Evolutionary conservation across 148 eudicot genomes (phyloP).

Genomic region (Cornus florida): DNA sequence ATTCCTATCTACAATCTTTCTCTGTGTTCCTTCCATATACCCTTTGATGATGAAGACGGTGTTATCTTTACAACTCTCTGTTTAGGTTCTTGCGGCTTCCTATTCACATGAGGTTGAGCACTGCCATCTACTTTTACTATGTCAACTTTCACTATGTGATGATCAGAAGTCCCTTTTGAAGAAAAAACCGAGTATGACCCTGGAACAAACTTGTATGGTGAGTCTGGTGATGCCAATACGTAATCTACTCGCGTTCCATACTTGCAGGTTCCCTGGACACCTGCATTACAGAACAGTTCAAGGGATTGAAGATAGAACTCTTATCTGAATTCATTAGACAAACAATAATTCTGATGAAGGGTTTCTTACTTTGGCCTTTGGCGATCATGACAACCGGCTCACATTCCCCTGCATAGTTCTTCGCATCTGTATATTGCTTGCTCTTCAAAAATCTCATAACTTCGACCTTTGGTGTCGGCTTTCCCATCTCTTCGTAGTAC

Average conservation of each 20-base stretch:
- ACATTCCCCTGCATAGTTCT: constrained; percentile 87
- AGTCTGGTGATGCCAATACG: constrained; percentile 58
- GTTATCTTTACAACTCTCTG: constrained; percentile 56
- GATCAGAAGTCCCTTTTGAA: constrained; percentile 95
- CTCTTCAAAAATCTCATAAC: constrained; percentile 74
- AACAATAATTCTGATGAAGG: not conserved
- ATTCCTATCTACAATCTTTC: not conserved
- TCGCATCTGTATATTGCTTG: constrained; percentile 73
- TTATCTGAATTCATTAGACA: too few species aligned
- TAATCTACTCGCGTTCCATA: constrained; percentile 92
- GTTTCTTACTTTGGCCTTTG: constrained; percentile 83
- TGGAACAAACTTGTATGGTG: constrained; percentile 73
- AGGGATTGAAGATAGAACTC: not conserved
- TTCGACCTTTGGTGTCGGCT: constrained; percentile 82
- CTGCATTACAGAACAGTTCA: constrained; percentile 24
- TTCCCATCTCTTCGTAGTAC: constrained; percentile 94
- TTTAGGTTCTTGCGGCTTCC: constrained; percentile 37
- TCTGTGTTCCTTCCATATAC: constrained; percentile 54
- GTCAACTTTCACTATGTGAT: constrained; percentile 89
- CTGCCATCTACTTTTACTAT: constrained; percentile 34
- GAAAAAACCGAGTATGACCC: constrained; percentile 91
- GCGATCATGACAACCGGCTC: constrained; percentile 93
- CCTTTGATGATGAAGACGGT: constrained; percentile 46
- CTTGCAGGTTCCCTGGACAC: constrained; percentile 94
- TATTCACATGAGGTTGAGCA: constrained; percentile 34